Evolutionary conservation across 2,329 filamentous ascomycete genomes (phyloP).

Genomic region (Paraconiothyrium sp.): DNA sequence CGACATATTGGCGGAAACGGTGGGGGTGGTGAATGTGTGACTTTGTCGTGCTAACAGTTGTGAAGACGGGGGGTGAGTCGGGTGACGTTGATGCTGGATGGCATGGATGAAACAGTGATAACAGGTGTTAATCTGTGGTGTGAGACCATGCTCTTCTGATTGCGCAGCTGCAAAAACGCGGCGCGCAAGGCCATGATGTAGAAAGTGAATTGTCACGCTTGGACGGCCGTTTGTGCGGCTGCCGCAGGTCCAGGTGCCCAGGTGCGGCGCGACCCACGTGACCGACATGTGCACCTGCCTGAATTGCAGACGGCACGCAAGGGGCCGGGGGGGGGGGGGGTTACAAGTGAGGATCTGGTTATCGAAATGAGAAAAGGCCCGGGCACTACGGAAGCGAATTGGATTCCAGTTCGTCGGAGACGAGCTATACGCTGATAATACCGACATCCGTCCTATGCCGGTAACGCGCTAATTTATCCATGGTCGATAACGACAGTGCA

Average conservation of each 20-base stretch:
- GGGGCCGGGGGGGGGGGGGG: too few relatives aligned
- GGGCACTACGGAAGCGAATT: too few relatives aligned
- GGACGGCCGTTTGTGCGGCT: too few relatives aligned
- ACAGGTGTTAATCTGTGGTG: background rate
- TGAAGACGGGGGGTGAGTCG: background rate
- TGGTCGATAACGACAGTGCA: too few relatives aligned
- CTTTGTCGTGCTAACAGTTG: background rate
- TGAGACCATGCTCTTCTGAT: background rate
- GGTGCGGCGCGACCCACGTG: too few relatives aligned
- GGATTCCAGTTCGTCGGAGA: too few relatives aligned
- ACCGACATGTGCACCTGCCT: background rate
- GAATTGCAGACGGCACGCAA: background rate
- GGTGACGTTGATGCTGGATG: too few relatives aligned
- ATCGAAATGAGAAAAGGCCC: background rate
- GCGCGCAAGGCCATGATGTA: background rate
- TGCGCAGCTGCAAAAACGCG: background rate
- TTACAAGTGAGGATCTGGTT: too few relatives aligned
- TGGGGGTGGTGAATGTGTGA: background rate
- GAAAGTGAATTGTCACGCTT: background rate
- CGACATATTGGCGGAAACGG: background rate
- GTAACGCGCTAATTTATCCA: too few relatives aligned
- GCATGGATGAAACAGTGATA: background rate
- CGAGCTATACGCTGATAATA: too few relatives aligned
- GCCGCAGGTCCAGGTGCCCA: too few relatives aligned
- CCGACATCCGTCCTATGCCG: too few relatives aligned